Percentiles rank a stretch among this genome's conserved stretches.
Conservation (phyloP, 768 basidiomycete species). For the Gelatoporia subvermispora region DNA sequence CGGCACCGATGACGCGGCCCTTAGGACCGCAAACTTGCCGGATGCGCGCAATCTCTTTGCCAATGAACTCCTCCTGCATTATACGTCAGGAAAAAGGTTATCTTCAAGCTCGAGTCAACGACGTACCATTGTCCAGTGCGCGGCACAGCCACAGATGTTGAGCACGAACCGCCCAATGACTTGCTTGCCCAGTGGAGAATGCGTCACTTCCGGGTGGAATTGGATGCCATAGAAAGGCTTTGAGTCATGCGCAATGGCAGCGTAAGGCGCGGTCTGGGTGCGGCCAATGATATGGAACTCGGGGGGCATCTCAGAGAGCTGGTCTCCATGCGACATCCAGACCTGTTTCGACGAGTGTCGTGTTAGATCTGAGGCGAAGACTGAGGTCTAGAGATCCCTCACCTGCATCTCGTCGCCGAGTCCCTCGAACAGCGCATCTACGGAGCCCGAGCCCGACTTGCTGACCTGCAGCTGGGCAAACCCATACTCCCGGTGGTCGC, state of each 20-base stretch:
- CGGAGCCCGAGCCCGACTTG: slow-evolving; percentile 48
- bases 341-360: slow-evolving; percentile 48
- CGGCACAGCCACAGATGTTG: slow-evolving; percentile 74
- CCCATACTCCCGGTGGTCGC: slow-evolving; percentile 94
- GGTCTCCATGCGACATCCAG: slow-evolving; percentile 99
- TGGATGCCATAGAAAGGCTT: slow-evolving; percentile 95
- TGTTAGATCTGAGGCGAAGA: not conserved
- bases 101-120: too few relatives aligned
- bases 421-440: slow-evolving; percentile 79
- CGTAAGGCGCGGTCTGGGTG: slow-evolving; percentile 85
- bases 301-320: slow-evolving; percentile 74
- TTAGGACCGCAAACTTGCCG: slow-evolving; percentile 90
- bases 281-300: slow-evolving; percentile 86
- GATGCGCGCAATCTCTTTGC: slow-evolving; percentile 92
- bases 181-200: slow-evolving; percentile 84
- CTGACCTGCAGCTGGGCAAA: slow-evolving; percentile 76
- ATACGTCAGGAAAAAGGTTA: too few relatives aligned
- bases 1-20: slow-evolving; percentile 96
- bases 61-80: slow-evolving; percentile 89
- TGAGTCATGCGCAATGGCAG: slow-evolving; percentile 86
- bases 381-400: slow-evolving; percentile 7
- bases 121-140: slow-evolving; percentile 90
- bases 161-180: slow-evolving; percentile 83
- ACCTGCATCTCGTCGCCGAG: slow-evolving; percentile 91
- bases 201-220: slow-evolving; percentile 98